Evolutionary conservation across 1,284 basidiomycete genomes (phyloP).

Genomic region (Rhodotorula sp.): DNA sequence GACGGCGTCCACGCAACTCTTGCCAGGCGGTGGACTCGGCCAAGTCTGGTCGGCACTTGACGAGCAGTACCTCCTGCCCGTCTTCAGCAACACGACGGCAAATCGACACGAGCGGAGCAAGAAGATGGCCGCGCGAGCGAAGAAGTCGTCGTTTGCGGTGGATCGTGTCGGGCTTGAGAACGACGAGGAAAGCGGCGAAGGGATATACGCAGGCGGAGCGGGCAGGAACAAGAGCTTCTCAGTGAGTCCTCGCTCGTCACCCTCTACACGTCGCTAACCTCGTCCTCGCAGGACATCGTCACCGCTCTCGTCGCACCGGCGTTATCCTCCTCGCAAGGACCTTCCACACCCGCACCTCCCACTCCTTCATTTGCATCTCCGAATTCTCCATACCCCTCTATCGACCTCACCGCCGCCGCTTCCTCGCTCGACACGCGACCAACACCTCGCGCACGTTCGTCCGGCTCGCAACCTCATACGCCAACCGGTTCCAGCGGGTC

Average conservation of each 20-base stretch:
- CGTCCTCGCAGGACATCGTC: slow-evolving; percentile 18
- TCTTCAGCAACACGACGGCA: slow-evolving; percentile 71
- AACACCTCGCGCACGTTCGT: neutral
- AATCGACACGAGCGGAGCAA: slow-evolving; percentile 50
- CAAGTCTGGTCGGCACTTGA: slow-evolving; percentile 61
- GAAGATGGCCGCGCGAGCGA: slow-evolving; percentile 35
- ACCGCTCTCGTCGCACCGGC: slow-evolving; percentile 15
- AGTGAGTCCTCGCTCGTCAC: neutral
- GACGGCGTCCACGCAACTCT: neutral
- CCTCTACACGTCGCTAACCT: neutral
- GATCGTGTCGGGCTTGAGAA: slow-evolving; percentile 1
- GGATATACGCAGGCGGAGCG: neutral
- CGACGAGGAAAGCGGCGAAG: slow-evolving; percentile 4
- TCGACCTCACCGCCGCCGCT: slow-evolving; percentile 6
- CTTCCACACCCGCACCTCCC: neutral
- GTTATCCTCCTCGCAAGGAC: neutral
- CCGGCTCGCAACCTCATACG: neutral
- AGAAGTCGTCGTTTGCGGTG: neutral
- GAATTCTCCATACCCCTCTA: slow-evolving; percentile 6
- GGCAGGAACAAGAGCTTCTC: slow-evolving; percentile 13
- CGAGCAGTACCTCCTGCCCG: slow-evolving; percentile 86
- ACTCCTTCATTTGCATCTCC: slow-evolving; percentile 14
- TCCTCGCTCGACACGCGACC: neutral
- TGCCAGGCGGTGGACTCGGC: neutral
- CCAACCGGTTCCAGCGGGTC: neutral